A percentile compares a stretch with the other conserved stretches of the same genome.
These are phyloP conservation scores for Myxozyma neglecta DNA, from an alignment of 805 yeast genomes.

Conservation along the genomic window DNA sequence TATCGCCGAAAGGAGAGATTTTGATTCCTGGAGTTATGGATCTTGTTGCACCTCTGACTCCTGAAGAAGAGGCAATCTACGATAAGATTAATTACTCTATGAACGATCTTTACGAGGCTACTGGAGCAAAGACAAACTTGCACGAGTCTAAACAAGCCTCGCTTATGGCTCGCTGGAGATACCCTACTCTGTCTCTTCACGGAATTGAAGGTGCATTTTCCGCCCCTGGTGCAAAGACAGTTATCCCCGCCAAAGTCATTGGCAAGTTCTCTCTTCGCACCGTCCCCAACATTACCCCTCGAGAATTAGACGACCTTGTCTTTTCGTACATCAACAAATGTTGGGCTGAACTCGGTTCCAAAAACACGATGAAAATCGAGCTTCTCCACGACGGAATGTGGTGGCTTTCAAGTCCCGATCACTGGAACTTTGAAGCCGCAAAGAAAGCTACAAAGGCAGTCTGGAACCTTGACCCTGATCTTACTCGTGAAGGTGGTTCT, in stretches of 20 bases:
- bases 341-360: constrained; percentile 69
- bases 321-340: constrained; percentile 64
- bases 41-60: constrained; percentile 93
- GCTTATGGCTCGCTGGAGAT: constrained; percentile 98
- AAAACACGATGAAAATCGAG: constrained; percentile 70
- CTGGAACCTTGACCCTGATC: constrained; percentile 93
- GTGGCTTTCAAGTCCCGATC: constrained; percentile 94
- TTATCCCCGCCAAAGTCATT: constrained; percentile 87
- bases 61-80: constrained; percentile 70
- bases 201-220: constrained; percentile 98
- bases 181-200: constrained; percentile 91
- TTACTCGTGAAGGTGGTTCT: constrained; percentile 98
- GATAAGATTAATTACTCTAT: constrained; percentile 83
- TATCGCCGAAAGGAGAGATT: constrained; percentile 78
- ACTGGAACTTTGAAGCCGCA: constrained; percentile 91
- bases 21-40: constrained; percentile 84
- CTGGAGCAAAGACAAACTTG: constrained; percentile 83
- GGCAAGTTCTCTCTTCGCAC: constrained; percentile 98
- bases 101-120: constrained; percentile 80
- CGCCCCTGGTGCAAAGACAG: constrained; percentile 96
- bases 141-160: constrained; percentile 78
- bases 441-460: constrained; percentile 90
- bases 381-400: constrained; percentile 92
- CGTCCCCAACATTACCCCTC: constrained; percentile 87
- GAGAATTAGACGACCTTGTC: constrained; percentile 75